Evolutionary conservation across 2,329 filamentous ascomycete genomes (phyloP), one percentile per base, ranked within the genome.

Genomic region (Trichoderma asperellum): DNA sequence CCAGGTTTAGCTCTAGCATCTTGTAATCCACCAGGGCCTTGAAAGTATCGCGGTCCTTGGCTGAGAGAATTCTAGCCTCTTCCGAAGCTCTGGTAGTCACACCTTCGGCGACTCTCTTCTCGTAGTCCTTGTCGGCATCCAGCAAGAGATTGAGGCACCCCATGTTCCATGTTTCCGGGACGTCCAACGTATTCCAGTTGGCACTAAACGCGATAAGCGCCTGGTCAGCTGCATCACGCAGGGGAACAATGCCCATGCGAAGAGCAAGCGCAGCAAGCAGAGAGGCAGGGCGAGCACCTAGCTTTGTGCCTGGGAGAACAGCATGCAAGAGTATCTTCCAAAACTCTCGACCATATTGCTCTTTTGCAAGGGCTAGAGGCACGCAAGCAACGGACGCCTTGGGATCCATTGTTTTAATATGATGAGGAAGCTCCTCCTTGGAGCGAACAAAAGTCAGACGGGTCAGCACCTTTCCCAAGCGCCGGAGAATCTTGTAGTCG

Each of bases 91-190:
- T 72, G 6, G 55, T 35, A 1, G 72, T 76, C 7, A 71, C 61
- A 24, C 73, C 76, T 14, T 73, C 68, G 0, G 71, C 69, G 5
- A 77, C 74, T 11, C 78, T 76, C 64, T 70, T 73, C 52, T 74
- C 73, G 63, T 77, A 79, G 67, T 79, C 76, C 21, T 73, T 71
- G 73, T 86, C 83, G 0, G 84, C 83, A 59, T 85, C 82, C 1
- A 86, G 77, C 16, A 86, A 73, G n/a, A 86, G 75, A 0, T 76
- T 73, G 29, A 85, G 72, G 59, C 83, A 86, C 68, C 76, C 80
- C 8, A 80, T 68, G 57, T 81, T 85, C 83, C 84, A 86, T 10
- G 80, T 86, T 73, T 86, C 84, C 0, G 83, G 83, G 8, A 82
- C 77, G 2, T 83, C 79, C 4, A 84, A 71, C 11, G 79, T 81